A percentile compares a stretch with the other conserved stretches of the same genome.
These are phyloP conservation scores for Pseudevernia furfuracea DNA, from an alignment of 495 filamentous ascomycete genomes.

Conservation along the genomic window DNA sequence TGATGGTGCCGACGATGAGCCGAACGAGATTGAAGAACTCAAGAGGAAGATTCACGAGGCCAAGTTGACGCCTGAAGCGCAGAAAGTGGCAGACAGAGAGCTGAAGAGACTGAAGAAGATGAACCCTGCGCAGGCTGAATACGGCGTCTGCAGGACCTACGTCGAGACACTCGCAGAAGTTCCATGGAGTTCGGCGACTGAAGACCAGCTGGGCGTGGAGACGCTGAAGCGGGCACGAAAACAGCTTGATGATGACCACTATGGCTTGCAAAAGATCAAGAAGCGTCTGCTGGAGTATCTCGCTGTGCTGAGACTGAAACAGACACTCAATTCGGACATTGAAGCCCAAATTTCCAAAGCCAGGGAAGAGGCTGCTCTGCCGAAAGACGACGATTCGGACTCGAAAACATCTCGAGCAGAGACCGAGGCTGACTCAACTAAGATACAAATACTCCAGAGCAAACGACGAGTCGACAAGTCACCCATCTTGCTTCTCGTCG, in stretches of 20 bases:
- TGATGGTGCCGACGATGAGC: conserved; percentile 59
- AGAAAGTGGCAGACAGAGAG: conserved; percentile 83
- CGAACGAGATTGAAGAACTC: conserved; percentile 84
- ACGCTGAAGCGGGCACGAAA: conserved; percentile 73
- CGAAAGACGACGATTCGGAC: conserved; percentile 25
- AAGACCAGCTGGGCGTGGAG: conserved; percentile 76
- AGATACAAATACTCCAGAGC: conserved; percentile 60
- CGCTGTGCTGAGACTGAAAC: conserved; percentile 89
- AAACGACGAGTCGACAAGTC: conserved; percentile 87
- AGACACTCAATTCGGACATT: conserved; percentile 71
- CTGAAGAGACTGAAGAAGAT: conserved; percentile 86
- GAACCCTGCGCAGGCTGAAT: conserved; percentile 89
- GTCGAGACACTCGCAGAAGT: conserved; percentile 91
- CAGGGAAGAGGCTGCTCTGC: conserved; percentile 48
- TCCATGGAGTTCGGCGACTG: conserved; percentile 81
- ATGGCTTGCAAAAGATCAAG: conserved; percentile 95
- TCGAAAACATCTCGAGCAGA: conserved; percentile 34
- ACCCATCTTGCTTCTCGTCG: conserved; percentile 87
- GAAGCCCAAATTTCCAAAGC: conserved; percentile 65
- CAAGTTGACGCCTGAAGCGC: conserved; percentile 63
- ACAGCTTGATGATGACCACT: conserved; percentile 94
- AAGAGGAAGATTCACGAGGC: conserved; percentile 80
- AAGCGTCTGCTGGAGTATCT: conserved; percentile 93
- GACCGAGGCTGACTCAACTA: conserved; percentile 44
- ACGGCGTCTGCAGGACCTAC: conserved; percentile 89